Percentiles rank a stretch among this genome's conserved stretches.
Evolutionary conservation across 2,329 filamentous ascomycete species (phyloP).

Genomic region (Akanthomyces dipterigenus): DNA sequence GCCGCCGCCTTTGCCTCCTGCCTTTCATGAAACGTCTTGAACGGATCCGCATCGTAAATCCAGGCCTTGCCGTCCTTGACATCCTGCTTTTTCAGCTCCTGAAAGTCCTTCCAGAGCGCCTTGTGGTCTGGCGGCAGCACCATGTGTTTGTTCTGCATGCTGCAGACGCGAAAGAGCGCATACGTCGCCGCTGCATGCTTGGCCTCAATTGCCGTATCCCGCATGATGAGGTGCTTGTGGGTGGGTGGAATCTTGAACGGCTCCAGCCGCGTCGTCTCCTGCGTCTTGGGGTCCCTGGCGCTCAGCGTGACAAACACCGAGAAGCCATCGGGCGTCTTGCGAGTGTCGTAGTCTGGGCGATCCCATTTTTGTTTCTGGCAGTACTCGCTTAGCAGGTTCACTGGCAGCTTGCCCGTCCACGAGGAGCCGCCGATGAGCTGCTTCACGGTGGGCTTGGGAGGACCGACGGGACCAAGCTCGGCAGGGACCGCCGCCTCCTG

Average conservation of each 20-base stretch:
- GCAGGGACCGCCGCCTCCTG: constrained; percentile 23
- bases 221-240: constrained; percentile 68
- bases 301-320: constrained; percentile 77
- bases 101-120: constrained; percentile 87
- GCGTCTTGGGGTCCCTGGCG: constrained; percentile 72
- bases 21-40: constrained; percentile 70
- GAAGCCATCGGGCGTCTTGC: constrained; percentile 65
- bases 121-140: constrained; percentile 88
- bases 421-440: constrained; percentile 89
- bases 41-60: constrained; percentile 96
- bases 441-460: constrained; percentile 57
- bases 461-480: constrained; percentile 32
- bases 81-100: constrained; percentile 73
- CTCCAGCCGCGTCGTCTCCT: constrained; percentile 66
- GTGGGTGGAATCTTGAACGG: constrained; percentile 74
- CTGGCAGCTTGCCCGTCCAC: constrained; percentile 95
- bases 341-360: constrained; percentile 83
- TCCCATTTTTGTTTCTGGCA: constrained; percentile 96
- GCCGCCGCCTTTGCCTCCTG: constrained; percentile 69
- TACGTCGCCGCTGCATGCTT: constrained; percentile 91
- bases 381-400: constrained; percentile 88
- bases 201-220: constrained; percentile 79
- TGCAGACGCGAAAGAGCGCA: constrained; percentile 83
- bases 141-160: constrained; percentile 92
- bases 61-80: constrained; percentile 69